Conservation (phyloP, 257 asterid genomes). For the Leonotis leonurus region DNA sequence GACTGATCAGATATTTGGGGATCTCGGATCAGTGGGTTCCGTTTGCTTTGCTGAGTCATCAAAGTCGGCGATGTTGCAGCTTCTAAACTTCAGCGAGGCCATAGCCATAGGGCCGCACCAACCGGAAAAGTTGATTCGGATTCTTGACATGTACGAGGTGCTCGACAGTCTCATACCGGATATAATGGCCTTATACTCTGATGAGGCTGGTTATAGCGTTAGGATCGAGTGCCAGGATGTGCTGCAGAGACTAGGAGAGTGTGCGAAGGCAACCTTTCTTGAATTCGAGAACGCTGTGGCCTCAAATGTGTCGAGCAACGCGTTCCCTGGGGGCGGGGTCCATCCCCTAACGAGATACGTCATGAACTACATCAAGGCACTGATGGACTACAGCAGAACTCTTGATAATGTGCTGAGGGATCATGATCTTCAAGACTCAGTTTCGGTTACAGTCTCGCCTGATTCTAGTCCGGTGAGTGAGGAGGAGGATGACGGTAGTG, state of each 20-base stretch:
- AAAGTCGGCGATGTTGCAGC: conserved; percentile 58
- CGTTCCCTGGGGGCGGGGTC: conserved; percentile 77
- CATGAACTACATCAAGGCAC: conserved; percentile 69
- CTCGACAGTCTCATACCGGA: conserved; percentile 65
- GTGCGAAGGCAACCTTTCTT: conserved; percentile 64
- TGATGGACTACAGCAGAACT: conserved; percentile 55
- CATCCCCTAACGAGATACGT: conserved; percentile 79
- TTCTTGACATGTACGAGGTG: conserved; percentile 86
- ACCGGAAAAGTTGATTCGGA: conserved; percentile 76
- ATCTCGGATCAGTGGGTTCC: conserved; percentile 39
- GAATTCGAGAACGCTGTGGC: conserved; percentile 77
- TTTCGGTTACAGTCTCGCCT: conserved; percentile 36
- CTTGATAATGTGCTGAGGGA: conserved; percentile 66
- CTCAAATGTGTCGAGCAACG: conserved; percentile 42
- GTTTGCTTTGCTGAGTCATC: conserved; percentile 69
- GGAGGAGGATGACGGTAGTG: conserved; percentile 27
- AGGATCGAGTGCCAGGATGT: conserved; percentile 53
- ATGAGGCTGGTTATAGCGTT: conserved; percentile 43
- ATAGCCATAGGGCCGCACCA: conserved; percentile 74
- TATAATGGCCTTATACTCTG: conserved; percentile 36
- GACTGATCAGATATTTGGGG: conserved; percentile 78
- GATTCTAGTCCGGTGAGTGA: conserved; percentile 41
- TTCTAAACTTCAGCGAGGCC: conserved; percentile 72
- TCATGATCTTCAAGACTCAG: neutral
- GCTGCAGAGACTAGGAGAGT: conserved; percentile 54